phyloP scores from a whole-genome alignment of 2,329 filamentous ascomycete species.

The Fusarium sp. region DNA sequence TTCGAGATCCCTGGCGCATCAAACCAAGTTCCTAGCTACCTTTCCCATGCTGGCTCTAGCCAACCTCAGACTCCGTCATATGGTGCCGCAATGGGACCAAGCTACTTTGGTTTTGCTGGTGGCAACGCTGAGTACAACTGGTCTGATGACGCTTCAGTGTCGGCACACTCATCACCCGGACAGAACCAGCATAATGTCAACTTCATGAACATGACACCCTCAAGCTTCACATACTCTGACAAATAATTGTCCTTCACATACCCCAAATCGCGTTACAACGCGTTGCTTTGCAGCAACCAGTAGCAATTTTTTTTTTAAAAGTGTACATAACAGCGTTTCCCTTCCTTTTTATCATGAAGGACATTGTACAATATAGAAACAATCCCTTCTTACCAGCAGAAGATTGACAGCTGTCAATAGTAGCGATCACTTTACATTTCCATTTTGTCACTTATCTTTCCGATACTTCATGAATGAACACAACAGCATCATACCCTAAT shows the following conservation, averaged over 20 bases:
- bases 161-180: constrained; percentile 52
- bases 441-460: constrained; percentile 22
- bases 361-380: constrained; percentile 43
- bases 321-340: constrained; percentile 36
- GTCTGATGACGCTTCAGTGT: constrained; percentile 59
- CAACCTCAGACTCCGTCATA: constrained; percentile 65
- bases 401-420: constrained; percentile 21
- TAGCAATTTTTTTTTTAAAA: constrained; percentile 11
- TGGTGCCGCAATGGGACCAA: constrained; percentile 57
- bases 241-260: constrained; percentile 21
- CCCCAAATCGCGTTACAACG: neutral
- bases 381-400: constrained; percentile 10
- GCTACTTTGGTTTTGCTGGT: constrained; percentile 56
- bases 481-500: constrained; percentile 48
- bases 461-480: constrained; percentile 42
- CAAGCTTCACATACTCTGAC: constrained; percentile 47
- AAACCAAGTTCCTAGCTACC: constrained; percentile 59
- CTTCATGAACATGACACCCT: constrained; percentile 55
- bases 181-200: constrained; percentile 50
- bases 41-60: constrained; percentile 56
- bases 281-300: constrained; percentile 6
- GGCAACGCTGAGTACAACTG: constrained; percentile 65
- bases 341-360: constrained; percentile 13
- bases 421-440: constrained; percentile 28
- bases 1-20: constrained; percentile 60